phyloP scores from a whole-genome alignment of 2,329 filamentous ascomycete genomes.

The Penicillium sclerotiorum region DNA sequence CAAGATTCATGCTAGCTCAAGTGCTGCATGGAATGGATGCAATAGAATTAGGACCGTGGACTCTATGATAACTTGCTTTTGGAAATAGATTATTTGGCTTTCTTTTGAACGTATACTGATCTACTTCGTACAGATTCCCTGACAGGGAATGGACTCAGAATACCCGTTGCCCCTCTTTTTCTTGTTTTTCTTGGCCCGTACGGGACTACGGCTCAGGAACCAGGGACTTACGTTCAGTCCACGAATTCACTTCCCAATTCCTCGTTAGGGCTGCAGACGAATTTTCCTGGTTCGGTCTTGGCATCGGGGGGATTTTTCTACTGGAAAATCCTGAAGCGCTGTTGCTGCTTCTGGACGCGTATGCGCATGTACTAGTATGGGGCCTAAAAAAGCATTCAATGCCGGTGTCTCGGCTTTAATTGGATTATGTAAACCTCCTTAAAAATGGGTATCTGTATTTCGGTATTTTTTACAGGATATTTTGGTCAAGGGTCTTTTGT shows the following conservation, averaged over 20 bases:
- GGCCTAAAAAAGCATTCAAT: not conserved
- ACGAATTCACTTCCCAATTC: too few species aligned
- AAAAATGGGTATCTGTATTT: conserved; percentile 15
- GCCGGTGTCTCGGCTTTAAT: conserved; percentile 14
- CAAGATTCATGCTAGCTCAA: too few species aligned
- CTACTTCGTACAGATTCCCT: not conserved
- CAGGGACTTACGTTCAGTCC: not conserved
- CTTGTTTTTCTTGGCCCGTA: too few species aligned
- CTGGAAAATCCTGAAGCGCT: not conserved
- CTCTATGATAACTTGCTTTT: too few species aligned
- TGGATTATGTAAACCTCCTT: not conserved
- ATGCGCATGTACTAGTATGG: not conserved
- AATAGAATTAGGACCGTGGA: too few species aligned
- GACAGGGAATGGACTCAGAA: not conserved
- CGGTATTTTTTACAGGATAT: conserved; percentile 1
- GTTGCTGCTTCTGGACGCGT: too few species aligned
- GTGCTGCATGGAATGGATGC: too few species aligned
- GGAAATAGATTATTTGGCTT: too few species aligned
- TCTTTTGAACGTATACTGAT: not conserved
- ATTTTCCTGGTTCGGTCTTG: too few species aligned
- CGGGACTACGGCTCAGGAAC: too few species aligned
- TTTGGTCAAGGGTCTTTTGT: not conserved
- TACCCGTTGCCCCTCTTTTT: not conserved
- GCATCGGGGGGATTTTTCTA: too few species aligned
- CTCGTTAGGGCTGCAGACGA: too few species aligned